phyloP scores from a whole-genome alignment of 768 basidiomycete genomes.

The Daedalea quercina region DNA sequence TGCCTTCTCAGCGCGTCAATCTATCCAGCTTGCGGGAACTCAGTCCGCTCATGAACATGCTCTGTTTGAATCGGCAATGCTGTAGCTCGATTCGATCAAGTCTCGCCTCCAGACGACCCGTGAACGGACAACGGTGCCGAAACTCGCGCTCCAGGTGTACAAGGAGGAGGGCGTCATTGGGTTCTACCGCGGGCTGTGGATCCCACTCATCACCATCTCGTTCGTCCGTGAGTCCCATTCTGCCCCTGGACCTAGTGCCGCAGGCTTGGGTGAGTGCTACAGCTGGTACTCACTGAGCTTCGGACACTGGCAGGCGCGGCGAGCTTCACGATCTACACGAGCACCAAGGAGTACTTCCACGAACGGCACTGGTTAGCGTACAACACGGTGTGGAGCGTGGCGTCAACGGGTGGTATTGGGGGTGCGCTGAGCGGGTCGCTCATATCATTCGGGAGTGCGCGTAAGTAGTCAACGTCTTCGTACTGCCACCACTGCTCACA shows the following conservation, averaged over 20 bases:
- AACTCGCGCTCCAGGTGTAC: constrained; percentile 66
- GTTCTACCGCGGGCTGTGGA: constrained; percentile 87
- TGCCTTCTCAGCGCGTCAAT: neutral
- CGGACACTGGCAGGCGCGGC: constrained; percentile 57
- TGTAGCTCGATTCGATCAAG: constrained; percentile 88
- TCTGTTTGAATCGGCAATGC: neutral
- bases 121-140: constrained; percentile 64
- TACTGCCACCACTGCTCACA: too few species aligned
- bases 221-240: constrained; percentile 74
- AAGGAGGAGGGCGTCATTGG: constrained; percentile 83
- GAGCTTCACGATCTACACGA: constrained; percentile 86
- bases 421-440: constrained; percentile 86
- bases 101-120: constrained; percentile 85
- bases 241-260: neutral
- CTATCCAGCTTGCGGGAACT: neutral
- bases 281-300: neutral
- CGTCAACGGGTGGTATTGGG: constrained; percentile 68
- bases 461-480: constrained; percentile 39
- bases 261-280: neutral
- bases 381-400: constrained; percentile 59
- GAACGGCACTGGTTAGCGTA: constrained; percentile 52
- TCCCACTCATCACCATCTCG: constrained; percentile 92
- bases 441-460: constrained; percentile 85
- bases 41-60: neutral
- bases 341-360: constrained; percentile 70